A percentile compares a stretch with the other conserved stretches of the same genome.
These are phyloP conservation scores for Berkeleyomyces basicola DNA, from an alignment of 2,329 filamentous ascomycete species.

Conservation along the genomic window DNA sequence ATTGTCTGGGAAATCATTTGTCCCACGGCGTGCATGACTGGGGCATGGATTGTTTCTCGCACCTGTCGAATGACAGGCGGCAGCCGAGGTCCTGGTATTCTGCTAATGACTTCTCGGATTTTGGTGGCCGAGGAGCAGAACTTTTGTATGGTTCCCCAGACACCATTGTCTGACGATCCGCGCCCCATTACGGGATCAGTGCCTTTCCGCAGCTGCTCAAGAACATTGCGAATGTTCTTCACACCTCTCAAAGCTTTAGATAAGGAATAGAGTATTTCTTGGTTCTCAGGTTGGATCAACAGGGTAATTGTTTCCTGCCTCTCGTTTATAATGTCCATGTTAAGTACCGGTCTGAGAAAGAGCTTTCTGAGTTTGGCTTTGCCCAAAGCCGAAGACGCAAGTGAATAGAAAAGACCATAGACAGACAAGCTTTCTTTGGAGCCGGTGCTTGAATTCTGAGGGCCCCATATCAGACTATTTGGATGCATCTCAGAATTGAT, in stretches of 20 bases:
- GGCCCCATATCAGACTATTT: conserved; percentile 44
- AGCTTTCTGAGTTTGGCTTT: conserved; percentile 56
- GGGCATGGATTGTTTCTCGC: not conserved
- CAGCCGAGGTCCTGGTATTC: not conserved
- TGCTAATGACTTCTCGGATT: conserved; percentile 4
- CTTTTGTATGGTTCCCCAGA: conserved; percentile 38
- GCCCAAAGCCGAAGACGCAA: conserved; percentile 67
- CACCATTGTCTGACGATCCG: conserved; percentile 42
- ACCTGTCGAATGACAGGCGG: not conserved
- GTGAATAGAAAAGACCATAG: conserved; percentile 62
- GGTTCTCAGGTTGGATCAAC: conserved; percentile 53
- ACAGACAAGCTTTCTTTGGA: conserved; percentile 71
- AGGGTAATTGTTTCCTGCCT: conserved; percentile 53
- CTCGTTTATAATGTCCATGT: conserved; percentile 49
- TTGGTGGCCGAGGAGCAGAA: conserved; percentile 8
- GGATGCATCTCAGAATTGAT: conserved; percentile 70
- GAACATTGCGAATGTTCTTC: conserved; percentile 54
- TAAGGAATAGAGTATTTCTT: conserved; percentile 35
- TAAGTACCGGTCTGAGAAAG: conserved; percentile 62
- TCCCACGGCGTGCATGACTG: conserved; percentile 4
- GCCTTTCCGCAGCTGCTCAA: conserved; percentile 62
- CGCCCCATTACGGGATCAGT: conserved; percentile 36
- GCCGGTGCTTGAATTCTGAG: conserved; percentile 27
- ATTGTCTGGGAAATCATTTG: conserved; percentile 7
- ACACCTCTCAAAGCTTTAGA: conserved; percentile 49